Conservation (phyloP, 192 early-diverging fungal species). For the Coemansia biformis region DNA sequence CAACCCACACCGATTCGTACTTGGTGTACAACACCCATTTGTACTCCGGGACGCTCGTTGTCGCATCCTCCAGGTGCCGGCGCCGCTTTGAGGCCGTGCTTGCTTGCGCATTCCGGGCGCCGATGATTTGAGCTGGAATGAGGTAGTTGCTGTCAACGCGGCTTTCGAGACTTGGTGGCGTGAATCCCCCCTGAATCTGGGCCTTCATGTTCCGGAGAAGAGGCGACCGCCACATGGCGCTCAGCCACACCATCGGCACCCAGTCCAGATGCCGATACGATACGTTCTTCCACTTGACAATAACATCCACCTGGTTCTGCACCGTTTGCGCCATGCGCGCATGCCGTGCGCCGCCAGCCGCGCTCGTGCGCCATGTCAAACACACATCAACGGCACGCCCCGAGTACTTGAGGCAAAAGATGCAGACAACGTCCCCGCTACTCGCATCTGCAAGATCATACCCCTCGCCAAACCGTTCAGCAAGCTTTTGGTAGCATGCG, state of each 20-base stretch:
- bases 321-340: not conserved
- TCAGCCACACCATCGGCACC: slow-evolving; percentile 36
- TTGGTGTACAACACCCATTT: slow-evolving; percentile 9
- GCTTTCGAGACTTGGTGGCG: slow-evolving; percentile 6
- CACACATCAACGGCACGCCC: slow-evolving; percentile 5
- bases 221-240: not conserved
- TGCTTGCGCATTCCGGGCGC: not conserved
- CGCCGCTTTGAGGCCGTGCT: not conserved
- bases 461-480: slow-evolving; percentile 1
- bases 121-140: slow-evolving; percentile 11
- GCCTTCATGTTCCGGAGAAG: slow-evolving; percentile 6
- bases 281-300: slow-evolving; percentile 24
- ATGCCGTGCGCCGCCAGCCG: not conserved
- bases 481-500: slow-evolving; percentile 6
- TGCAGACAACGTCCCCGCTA: slow-evolving; percentile 10
- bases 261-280: slow-evolving; percentile 37
- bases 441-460: not conserved
- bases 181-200: not conserved
- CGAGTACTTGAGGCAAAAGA: slow-evolving; percentile 9
- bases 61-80: not conserved
- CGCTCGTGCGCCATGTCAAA: slow-evolving; percentile 16
- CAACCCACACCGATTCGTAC: slow-evolving; percentile 13
- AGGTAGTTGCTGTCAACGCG: slow-evolving; percentile 1
- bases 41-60: not conserved
- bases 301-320: slow-evolving; percentile 11